A percentile compares a stretch with the other conserved stretches of the same genome.
Evolutionary conservation across 129 eudicot species (phyloP).

Genomic region (Tanacetum coccineum): DNA sequence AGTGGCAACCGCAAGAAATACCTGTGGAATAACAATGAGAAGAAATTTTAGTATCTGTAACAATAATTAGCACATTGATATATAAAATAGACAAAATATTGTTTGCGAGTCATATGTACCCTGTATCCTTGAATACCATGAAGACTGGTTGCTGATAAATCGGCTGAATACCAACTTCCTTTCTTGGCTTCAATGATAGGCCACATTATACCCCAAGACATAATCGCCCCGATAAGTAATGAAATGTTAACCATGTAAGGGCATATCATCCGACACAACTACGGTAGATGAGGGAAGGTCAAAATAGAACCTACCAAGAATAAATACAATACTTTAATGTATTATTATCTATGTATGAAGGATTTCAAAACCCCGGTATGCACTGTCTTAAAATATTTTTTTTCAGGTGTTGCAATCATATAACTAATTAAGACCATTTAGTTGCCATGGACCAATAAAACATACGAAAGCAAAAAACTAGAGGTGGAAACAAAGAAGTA

Average conservation of each 20-base stretch:
- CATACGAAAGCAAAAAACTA: background rate
- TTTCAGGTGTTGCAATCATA: background rate
- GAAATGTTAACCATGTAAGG: slow-evolving; percentile 58
- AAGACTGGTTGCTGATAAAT: too few relatives aligned
- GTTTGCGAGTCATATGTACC: too few relatives aligned
- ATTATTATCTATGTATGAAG: background rate
- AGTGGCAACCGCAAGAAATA: too few relatives aligned
- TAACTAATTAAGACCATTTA: background rate
- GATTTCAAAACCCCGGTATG: background rate
- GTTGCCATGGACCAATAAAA: background rate
- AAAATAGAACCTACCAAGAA: slow-evolving; percentile 48
- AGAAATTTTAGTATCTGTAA: slow-evolving; percentile 11
- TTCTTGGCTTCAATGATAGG: too few relatives aligned
- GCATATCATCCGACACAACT: slow-evolving; percentile 66
- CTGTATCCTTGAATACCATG: too few relatives aligned
- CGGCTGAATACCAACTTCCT: too few relatives aligned
- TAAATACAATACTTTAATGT: background rate
- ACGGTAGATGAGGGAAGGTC: slow-evolving; percentile 54
- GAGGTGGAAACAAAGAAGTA: background rate
- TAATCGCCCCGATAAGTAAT: slow-evolving; percentile 48
- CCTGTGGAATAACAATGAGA: too few relatives aligned
- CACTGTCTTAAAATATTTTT: too few relatives aligned
- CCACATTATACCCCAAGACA: slow-evolving; percentile 73
- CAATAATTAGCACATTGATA: too few relatives aligned
- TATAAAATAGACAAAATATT: too few relatives aligned